Percentiles rank a stretch among this genome's conserved stretches.
These are phyloP conservation scores for Chalaropsis ovoidea DNA, from an alignment of 2,329 filamentous ascomycete genomes.

Conservation along the genomic window DNA sequence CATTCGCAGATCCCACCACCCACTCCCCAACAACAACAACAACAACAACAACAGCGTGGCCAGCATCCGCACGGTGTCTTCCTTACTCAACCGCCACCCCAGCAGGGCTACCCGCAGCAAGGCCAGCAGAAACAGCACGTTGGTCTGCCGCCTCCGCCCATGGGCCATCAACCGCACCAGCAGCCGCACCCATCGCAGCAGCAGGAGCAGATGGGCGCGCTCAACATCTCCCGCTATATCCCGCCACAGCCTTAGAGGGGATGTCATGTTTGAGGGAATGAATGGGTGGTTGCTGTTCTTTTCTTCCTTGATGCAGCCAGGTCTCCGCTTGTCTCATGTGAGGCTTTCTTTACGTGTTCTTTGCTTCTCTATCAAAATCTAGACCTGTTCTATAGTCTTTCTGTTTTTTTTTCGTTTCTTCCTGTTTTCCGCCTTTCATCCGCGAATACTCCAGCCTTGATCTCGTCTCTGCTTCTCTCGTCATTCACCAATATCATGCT, in stretches of 20 bases:
- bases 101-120: constrained; percentile 9
- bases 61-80: constrained; percentile 23
- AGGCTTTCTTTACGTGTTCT: neutral
- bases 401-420: neutral
- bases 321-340: neutral
- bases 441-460: neutral
- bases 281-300: neutral
- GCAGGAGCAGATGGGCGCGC: constrained; percentile 18
- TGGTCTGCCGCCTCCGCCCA: constrained; percentile 6
- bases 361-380: constrained; percentile 7
- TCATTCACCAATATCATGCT: neutral
- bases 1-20: constrained; percentile 17
- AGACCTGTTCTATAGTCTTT: neutral
- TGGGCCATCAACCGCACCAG: neutral
- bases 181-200: constrained; percentile 29
- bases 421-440: neutral
- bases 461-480: neutral
- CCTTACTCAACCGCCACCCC: constrained; percentile 19
- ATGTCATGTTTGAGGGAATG: constrained; percentile 7
- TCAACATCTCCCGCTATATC: constrained; percentile 13
- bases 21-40: neutral
- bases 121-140: constrained; percentile 13
- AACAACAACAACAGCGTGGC: neutral
- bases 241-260: constrained; percentile 9
- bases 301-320: neutral